Conservation (phyloP, 176 grass and related monocot genomes). For the Cymbopogon citratus region DNA sequence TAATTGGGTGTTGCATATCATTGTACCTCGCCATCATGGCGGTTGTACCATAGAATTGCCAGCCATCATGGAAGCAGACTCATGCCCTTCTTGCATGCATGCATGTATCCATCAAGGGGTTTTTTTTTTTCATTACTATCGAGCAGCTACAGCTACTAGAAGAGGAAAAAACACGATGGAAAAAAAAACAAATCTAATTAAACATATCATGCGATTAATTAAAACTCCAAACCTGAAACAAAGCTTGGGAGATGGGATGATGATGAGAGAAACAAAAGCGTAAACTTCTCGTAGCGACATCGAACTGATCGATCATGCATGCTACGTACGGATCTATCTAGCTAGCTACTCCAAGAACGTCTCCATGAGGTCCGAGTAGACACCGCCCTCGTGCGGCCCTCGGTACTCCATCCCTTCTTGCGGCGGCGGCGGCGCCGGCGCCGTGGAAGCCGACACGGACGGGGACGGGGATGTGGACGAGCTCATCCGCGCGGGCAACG, state of each 20-base stretch:
- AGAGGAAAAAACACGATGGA: neutral
- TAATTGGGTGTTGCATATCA: constrained; percentile 39
- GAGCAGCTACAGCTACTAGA: neutral
- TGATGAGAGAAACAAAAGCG: neutral
- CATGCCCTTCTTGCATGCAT: constrained; percentile 47
- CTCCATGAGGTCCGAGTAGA: constrained; percentile 96
- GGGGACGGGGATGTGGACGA: constrained; percentile 50
- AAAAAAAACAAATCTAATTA: constrained; percentile 30
- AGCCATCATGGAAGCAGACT: constrained; percentile 49
- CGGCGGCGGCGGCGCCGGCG: neutral
- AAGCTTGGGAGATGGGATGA: constrained; percentile 21
- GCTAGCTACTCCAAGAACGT: constrained; percentile 77
- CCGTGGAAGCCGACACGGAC: constrained; percentile 30
- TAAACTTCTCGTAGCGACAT: neutral
- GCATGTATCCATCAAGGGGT: constrained; percentile 25
- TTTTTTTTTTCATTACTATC: neutral
- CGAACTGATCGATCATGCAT: neutral
- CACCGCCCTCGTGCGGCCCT: constrained; percentile 59
- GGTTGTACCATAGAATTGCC: constrained; percentile 29
- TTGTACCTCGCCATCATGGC: constrained; percentile 44
- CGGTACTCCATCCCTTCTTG: constrained; percentile 76
- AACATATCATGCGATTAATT: constrained; percentile 21
- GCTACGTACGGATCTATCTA: neutral
- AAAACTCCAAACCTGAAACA: constrained; percentile 46
- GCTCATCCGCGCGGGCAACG: constrained; percentile 77